Evolutionary conservation across 1,284 basidiomycete species (phyloP).

Genomic region (Athelia psychrophila): DNA sequence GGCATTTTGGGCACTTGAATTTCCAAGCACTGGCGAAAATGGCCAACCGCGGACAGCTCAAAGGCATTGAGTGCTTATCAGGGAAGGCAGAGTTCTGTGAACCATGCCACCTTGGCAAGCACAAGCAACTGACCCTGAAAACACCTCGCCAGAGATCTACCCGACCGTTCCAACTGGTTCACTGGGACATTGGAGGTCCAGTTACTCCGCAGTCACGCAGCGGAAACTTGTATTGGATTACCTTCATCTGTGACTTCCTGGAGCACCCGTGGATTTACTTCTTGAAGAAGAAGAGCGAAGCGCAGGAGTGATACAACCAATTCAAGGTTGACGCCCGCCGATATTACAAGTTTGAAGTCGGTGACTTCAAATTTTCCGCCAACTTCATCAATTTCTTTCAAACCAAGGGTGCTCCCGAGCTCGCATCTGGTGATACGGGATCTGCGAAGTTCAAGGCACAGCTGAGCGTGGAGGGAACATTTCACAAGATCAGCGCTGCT

Average conservation of each 20-base stretch:
- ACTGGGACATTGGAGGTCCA: constrained; percentile 28
- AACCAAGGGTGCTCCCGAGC: constrained; percentile 22
- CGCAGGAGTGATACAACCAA: constrained; percentile 11
- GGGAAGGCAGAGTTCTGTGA: constrained; percentile 12
- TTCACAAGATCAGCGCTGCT: constrained; percentile 20
- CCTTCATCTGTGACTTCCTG: constrained; percentile 28
- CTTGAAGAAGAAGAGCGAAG: constrained; percentile 19
- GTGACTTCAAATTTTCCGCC: constrained; percentile 11
- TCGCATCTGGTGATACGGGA: constrained; percentile 21
- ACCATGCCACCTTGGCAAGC: constrained; percentile 19
- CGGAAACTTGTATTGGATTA: constrained; percentile 25
- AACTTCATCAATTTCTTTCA: constrained; percentile 19
- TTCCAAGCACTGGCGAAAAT: constrained; percentile 12
- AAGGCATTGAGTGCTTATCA: constrained; percentile 7
- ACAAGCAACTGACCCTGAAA: constrained; percentile 21
- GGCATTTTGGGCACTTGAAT: constrained; percentile 17
- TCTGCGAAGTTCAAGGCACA: constrained; percentile 19
- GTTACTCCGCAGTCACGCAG: constrained; percentile 14
- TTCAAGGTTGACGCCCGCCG: constrained; percentile 15
- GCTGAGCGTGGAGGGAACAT: constrained; percentile 18
- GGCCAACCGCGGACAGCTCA: constrained; percentile 13
- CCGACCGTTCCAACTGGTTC: constrained; percentile 22
- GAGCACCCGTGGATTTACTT: constrained; percentile 20
- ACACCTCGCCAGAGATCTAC: constrained; percentile 8
- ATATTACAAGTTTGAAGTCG: constrained; percentile 14